Conservation (phyloP, 371 early-diverging fungal genomes). For the Massospora cicadina region DNA sequence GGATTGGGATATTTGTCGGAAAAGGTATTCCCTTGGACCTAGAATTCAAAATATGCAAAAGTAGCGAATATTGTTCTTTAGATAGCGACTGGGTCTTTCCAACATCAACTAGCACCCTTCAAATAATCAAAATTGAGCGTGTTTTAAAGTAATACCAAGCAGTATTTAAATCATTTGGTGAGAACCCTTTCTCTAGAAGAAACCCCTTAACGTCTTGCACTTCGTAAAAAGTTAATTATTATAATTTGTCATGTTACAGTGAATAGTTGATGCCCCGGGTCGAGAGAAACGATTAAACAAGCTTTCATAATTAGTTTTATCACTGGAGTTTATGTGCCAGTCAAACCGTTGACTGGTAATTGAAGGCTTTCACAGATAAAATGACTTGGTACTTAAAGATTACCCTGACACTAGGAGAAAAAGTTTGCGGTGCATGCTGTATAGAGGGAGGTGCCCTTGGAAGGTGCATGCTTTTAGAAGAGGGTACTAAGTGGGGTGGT, state of each 20-base stretch:
- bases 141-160: background rate
- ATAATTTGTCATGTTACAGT: background rate
- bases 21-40: background rate
- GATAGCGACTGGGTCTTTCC: background rate
- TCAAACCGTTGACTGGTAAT: background rate
- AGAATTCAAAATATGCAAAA: constrained; percentile 6
- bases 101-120: constrained; percentile 9
- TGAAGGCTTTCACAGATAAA: background rate
- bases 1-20: constrained; percentile 2
- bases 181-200: constrained; percentile 4
- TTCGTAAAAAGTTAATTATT: background rate
- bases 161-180: background rate
- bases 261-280: background rate
- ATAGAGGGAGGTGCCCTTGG: background rate
- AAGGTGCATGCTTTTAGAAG: background rate
- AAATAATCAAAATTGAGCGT: background rate
- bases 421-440: background rate
- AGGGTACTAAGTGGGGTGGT: constrained; percentile 1
- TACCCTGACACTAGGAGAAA: background rate
- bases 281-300: background rate
- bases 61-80: constrained; percentile 6
- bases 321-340: constrained; percentile 10
- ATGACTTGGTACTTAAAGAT: too few relatives aligned
- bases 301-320: constrained; percentile 5
- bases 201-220: background rate